Percentiles rank a stretch among this genome's conserved stretches.
phyloP scores from a whole-genome alignment of 75 land plant genomes.

The Picea sitchensis region DNA sequence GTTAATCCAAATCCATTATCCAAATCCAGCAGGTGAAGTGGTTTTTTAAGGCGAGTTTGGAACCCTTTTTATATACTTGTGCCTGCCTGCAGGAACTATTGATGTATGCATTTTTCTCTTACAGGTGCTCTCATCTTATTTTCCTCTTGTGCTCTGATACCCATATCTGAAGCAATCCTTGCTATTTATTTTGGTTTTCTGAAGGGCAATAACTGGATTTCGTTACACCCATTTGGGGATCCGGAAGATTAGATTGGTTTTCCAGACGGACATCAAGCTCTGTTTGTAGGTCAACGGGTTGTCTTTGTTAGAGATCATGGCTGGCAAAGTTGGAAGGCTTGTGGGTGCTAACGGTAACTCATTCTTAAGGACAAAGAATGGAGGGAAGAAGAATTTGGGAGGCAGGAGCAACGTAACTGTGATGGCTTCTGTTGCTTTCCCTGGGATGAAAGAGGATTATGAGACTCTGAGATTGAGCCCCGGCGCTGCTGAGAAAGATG shows the following conservation, averaged over 20 bases:
- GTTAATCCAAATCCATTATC: too few relatives aligned
- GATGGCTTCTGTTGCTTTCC: conserved; percentile 6
- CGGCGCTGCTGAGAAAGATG: conserved; percentile 67
- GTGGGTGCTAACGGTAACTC: not conserved
- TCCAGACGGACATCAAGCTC: not conserved
- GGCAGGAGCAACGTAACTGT: conserved; percentile 8
- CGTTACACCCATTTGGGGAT: not conserved
- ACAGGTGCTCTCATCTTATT: too few relatives aligned
- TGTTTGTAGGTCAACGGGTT: not conserved
- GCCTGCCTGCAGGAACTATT: too few relatives aligned
- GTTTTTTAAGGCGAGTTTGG: too few relatives aligned
- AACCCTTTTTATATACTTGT: too few relatives aligned
- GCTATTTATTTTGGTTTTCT: too few relatives aligned
- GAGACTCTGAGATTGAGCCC: conserved; percentile 42
- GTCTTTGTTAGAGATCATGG: not conserved
- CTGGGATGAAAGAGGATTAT: conserved; percentile 37
- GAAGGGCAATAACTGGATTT: not conserved
- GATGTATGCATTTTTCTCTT: too few relatives aligned
- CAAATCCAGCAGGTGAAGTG: too few relatives aligned
- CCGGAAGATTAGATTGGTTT: not conserved
- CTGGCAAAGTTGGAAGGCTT: not conserved
- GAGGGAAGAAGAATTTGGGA: not conserved
- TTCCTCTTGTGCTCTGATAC: too few relatives aligned
- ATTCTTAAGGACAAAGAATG: not conserved
- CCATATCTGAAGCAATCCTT: too few relatives aligned